Percentiles rank a stretch among this genome's conserved stretches.
Evolutionary conservation across 2,329 filamentous ascomycete genomes (phyloP).

Genomic region (Stenocarpella maydis): DNA sequence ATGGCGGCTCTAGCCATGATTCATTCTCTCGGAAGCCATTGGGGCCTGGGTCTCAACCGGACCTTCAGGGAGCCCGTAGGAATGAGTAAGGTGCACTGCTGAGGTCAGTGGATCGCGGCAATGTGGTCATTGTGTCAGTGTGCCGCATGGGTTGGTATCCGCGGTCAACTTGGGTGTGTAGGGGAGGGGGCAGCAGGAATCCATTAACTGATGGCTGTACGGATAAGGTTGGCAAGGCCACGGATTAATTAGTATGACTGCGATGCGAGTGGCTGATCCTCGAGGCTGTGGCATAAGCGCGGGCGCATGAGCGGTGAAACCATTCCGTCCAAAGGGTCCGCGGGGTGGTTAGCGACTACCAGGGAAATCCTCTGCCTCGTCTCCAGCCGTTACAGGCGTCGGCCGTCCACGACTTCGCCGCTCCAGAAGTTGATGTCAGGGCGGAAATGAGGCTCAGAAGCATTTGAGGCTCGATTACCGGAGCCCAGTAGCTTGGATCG

Average conservation of each 20-base stretch:
- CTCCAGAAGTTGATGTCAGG: not conserved
- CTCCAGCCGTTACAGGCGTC: slow-evolving; percentile 5
- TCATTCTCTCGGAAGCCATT: not conserved
- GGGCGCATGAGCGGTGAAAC: slow-evolving; percentile 25
- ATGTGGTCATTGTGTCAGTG: not conserved
- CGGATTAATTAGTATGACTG: slow-evolving; percentile 22
- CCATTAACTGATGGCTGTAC: slow-evolving; percentile 16
- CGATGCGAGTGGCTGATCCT: slow-evolving; percentile 23
- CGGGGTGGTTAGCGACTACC: slow-evolving; percentile 15
- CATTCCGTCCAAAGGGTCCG: slow-evolving; percentile 21
- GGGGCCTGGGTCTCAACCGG: not conserved
- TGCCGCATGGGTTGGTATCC: slow-evolving; percentile 3
- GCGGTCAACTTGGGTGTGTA: not conserved
- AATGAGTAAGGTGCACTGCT: slow-evolving; percentile 1
- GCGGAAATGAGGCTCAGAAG: slow-evolving; percentile 17
- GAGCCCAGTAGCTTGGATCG: not conserved
- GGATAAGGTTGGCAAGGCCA: slow-evolving; percentile 27
- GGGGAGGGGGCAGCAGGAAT: slow-evolving; percentile 11
- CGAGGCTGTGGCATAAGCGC: slow-evolving; percentile 16
- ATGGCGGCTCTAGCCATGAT: slow-evolving; percentile 13
- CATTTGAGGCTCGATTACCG: not conserved
- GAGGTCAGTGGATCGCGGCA: slow-evolving; percentile 10
- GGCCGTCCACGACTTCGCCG: not conserved
- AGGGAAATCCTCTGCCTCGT: slow-evolving; percentile 17
- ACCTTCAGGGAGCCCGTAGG: slow-evolving; percentile 6